phyloP scores from a whole-genome alignment of 768 basidiomycete genomes.

The Boletus edulis region DNA sequence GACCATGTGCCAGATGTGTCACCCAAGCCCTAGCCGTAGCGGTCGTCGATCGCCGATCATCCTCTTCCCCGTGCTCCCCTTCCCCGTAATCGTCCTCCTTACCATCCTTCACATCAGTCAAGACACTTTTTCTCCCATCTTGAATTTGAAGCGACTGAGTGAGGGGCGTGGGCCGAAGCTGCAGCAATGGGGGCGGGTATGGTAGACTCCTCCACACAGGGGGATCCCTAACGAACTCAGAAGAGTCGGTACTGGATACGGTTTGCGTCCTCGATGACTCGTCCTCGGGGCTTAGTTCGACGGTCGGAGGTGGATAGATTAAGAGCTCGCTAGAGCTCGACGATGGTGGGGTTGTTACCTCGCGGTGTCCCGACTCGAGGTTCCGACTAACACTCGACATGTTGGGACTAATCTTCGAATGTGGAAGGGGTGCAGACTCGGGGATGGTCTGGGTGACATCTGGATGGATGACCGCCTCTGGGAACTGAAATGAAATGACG shows the following conservation, averaged over 20 bases:
- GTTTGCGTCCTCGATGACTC: slow-evolving; percentile 33
- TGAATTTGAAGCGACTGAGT: slow-evolving; percentile 47
- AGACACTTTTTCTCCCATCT: slow-evolving; percentile 40
- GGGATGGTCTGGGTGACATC: slow-evolving; percentile 12
- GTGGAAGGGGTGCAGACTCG: slow-evolving; percentile 39
- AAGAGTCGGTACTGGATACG: slow-evolving; percentile 42
- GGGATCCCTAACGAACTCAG: slow-evolving; percentile 28
- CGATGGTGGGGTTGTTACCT: slow-evolving; percentile 5
- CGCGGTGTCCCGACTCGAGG: slow-evolving; percentile 20
- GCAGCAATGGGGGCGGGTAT: slow-evolving; percentile 47
- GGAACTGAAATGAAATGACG: too few relatives aligned
- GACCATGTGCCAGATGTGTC: slow-evolving; percentile 13
- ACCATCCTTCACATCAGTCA: slow-evolving; percentile 21
- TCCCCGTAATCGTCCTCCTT: slow-evolving; percentile 15
- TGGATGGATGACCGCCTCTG: too few relatives aligned
- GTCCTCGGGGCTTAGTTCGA: slow-evolving; percentile 30
- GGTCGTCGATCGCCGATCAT: slow-evolving; percentile 21
- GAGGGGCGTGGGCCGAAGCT: slow-evolving; percentile 68
- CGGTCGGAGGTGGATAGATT: slow-evolving; percentile 28
- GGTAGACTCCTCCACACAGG: slow-evolving; percentile 26
- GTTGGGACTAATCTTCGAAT: slow-evolving; percentile 32
- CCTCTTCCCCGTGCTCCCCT: slow-evolving; percentile 7
- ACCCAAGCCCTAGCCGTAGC: slow-evolving; percentile 5
- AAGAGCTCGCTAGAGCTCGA: slow-evolving; percentile 22
- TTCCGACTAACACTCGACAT: slow-evolving; percentile 20